Evolutionary conservation across 371 early-diverging fungal genomes (phyloP), one percentile per base, ranked within the genome.

Genomic region (Basidiobolus meristosporus): DNA sequence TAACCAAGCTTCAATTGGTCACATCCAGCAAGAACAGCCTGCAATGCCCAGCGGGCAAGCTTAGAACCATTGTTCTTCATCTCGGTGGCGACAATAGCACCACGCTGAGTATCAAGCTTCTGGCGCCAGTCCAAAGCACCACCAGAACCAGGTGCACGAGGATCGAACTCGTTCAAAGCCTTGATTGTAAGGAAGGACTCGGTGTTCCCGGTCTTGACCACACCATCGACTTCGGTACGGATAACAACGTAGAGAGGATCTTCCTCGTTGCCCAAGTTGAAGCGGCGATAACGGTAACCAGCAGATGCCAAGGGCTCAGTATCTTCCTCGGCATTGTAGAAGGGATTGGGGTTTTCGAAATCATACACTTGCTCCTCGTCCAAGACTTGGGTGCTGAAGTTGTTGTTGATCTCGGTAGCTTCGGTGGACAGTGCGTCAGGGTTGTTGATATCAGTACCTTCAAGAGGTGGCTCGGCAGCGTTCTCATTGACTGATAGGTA

Each of bases 61-160:
- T 92, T 91, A 65, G 82, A 78, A 44, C 82, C 77, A 69, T 97
- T 95, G 70, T 91, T 95, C 70, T 83, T 90, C 77, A 92, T 85
- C 57, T 95, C 98, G 29, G 89, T 85, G 14, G 92, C 92, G 43
- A 92, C 81, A 26, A 93, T 87, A 34, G 95, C 95, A 54, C 92
- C 98, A 45, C 93, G 82, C 58, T 90, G 89, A 28, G 84, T 63
- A 64, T 91, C 98, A 38, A 95, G 69, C 62, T 86, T 89, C 59
- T 80, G 71, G 47, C 88, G 76, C 98, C 98, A 97, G 54, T 89
- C 84, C 22, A 91, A 71, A 11, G 86, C 82, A 36, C 82, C 84
- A 35, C 87, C 90, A 26, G 79, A 63, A 21, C 91, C 91, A 43
- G 78, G 65, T 19, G 90, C 88, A 22, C 75, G 62, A 16, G 82